A percentile compares a stretch with the other conserved stretches of the same genome.
Evolutionary conservation across 1,284 basidiomycete genomes (phyloP).

Genomic region (Ganoderma lucidum): DNA sequence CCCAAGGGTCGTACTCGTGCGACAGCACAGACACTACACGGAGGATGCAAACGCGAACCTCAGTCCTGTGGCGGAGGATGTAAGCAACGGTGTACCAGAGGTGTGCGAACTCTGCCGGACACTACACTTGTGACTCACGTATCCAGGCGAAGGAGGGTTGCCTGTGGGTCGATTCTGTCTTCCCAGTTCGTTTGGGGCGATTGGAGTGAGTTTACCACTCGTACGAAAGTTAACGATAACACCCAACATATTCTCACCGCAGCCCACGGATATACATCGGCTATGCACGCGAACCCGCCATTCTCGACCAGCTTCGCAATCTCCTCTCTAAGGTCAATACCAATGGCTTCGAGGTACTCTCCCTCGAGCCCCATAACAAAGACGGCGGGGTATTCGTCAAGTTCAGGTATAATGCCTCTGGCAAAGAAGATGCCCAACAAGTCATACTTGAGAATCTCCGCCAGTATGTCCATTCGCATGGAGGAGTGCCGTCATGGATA

Average conservation of each 20-base stretch:
- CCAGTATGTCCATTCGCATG: conserved; percentile 51
- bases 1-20: neutral
- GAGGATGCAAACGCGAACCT: conserved; percentile 5
- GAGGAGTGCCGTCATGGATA: conserved; percentile 71
- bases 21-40: conserved; percentile 21
- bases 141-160: conserved; percentile 47
- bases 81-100: conserved; percentile 9
- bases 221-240: neutral
- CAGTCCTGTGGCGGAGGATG: neutral
- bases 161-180: conserved; percentile 66
- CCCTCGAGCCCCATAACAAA: conserved; percentile 71
- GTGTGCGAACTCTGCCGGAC: conserved; percentile 5
- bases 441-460: conserved; percentile 59
- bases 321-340: conserved; percentile 59
- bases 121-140: neutral
- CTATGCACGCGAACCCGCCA: conserved; percentile 58
- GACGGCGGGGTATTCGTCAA: conserved; percentile 90
- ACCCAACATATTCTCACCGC: conserved; percentile 5
- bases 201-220: conserved; percentile 55
- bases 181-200: conserved; percentile 57
- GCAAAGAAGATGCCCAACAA: conserved; percentile 50
- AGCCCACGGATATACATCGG: conserved; percentile 73
- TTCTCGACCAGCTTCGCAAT: conserved; percentile 56
- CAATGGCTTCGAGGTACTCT: conserved; percentile 64
- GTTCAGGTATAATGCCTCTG: conserved; percentile 68